These are phyloP conservation scores for Penstemon eatonii DNA, from an alignment of 257 asterid species.

Conservation along the genomic window DNA sequence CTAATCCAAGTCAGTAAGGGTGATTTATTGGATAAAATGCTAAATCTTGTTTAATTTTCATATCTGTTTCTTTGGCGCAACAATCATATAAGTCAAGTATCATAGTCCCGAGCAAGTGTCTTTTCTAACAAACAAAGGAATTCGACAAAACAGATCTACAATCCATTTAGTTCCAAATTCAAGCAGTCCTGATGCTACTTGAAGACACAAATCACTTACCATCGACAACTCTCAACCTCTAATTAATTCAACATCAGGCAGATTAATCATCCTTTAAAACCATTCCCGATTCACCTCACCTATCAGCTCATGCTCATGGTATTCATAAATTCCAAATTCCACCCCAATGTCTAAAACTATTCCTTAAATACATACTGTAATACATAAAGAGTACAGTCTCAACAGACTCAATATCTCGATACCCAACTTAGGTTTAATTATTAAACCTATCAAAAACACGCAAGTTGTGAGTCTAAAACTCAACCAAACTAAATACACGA, in stretches of 20 bases:
- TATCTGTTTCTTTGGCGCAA: background rate
- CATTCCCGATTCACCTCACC: background rate
- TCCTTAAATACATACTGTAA: background rate
- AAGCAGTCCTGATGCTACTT: too few relatives aligned
- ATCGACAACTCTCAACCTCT: too few relatives aligned
- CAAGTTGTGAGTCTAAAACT: background rate
- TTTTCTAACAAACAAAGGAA: conserved; percentile 10
- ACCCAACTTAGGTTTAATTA: background rate
- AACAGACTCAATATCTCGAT: background rate
- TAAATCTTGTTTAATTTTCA: background rate
- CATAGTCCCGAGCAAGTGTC: background rate
- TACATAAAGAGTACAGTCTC: background rate
- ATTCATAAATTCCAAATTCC: background rate
- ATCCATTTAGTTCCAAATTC: background rate
- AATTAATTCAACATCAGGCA: background rate
- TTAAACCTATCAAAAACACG: too few relatives aligned
- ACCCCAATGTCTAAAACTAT: background rate
- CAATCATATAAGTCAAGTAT: background rate
- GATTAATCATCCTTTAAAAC: background rate
- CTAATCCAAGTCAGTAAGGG: background rate
- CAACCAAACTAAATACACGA: background rate
- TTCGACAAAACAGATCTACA: background rate
- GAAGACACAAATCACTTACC: too few relatives aligned
- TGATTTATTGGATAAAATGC: background rate
- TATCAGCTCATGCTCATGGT: too few relatives aligned